Evolutionary conservation across 495 filamentous ascomycete species (phyloP), one percentile per base, ranked within the genome.

Genomic region (Pseudevernia furfuracea): DNA sequence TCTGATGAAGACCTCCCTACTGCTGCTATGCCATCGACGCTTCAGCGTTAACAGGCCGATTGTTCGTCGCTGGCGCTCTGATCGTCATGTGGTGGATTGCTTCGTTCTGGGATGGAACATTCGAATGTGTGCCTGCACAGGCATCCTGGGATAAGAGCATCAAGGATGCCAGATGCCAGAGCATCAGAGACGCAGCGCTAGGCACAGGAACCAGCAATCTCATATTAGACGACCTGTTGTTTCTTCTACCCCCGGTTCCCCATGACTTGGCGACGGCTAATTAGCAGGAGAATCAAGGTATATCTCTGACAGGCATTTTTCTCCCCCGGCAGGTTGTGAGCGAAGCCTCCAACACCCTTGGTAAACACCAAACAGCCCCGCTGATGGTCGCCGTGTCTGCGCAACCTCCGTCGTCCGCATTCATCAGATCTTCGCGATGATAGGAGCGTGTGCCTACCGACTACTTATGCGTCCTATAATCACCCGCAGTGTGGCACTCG

Each of bases 391-490:
- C 74, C 43, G 74, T 77, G 73, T 77, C 74, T 71, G 77, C 79
- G 72, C 76, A 66, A 77, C 77, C 5, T 76, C 74, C 28, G 78
- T 81, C 65, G 76, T 79, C 63, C 77, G 84, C 60, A 80, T 85
- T 60, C 79, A 85, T 64, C 84, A 81, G 1, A 77, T 86, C 48
- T 80, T 84, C 65, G 80, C 61, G 78, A 85, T 65, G 74, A 25
- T 77, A 78, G 5, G 32, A 55, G 3, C 39, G 78, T 79, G 32
- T 85, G 81, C 67, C 75, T 86, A 1, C 82, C 84, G 12, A 84
- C 81, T 14, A n/a, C n/a, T n/a, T n/a, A 75, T 84, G 17, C 77
- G 82, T 2, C 82, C 84, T 23, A 68, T 86, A 1, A 72, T 85
- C 62, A 75, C 77, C 0, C 73, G 71, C 11, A n/a, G 43, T 21